phyloP scores from a whole-genome alignment of 2,329 filamentous ascomycete genomes.

The Sporothrix inflata region DNA sequence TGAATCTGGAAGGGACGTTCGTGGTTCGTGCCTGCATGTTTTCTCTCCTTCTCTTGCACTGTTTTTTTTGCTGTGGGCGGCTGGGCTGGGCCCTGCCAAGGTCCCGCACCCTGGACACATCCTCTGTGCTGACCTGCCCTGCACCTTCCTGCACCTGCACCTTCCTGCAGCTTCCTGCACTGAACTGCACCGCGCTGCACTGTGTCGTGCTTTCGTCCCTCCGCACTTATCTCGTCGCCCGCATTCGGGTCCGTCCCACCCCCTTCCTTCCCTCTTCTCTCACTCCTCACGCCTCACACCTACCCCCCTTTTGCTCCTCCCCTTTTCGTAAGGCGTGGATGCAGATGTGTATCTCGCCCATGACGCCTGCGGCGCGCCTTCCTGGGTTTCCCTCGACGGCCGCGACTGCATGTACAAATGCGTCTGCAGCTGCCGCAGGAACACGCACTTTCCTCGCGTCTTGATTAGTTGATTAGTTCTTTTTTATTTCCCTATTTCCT shows the following conservation, averaged over 20 bases:
- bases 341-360: slow-evolving; percentile 3
- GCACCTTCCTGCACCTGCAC: slow-evolving; percentile 13
- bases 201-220: slow-evolving; percentile 17
- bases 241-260: slow-evolving; percentile 16
- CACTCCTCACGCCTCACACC: slow-evolving; percentile 3
- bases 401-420: neutral
- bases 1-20: neutral
- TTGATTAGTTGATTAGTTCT: neutral
- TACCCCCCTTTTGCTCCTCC: slow-evolving; percentile 14
- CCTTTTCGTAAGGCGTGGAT: neutral
- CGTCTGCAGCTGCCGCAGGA: neutral
- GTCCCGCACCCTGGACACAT: neutral
- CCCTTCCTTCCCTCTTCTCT: slow-evolving; percentile 15
- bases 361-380: neutral
- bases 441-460: neutral
- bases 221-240: slow-evolving; percentile 13
- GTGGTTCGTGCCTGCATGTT: slow-evolving; percentile 22
- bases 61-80: neutral
- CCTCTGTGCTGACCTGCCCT: slow-evolving; percentile 4
- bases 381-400: slow-evolving; percentile 12
- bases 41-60: slow-evolving; percentile 6
- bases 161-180: slow-evolving; percentile 16
- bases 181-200: neutral
- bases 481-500: neutral
- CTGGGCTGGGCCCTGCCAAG: slow-evolving; percentile 15